Evolutionary conservation across 257 asterid species (phyloP).

Genomic region (Penstemon eatonii): DNA sequence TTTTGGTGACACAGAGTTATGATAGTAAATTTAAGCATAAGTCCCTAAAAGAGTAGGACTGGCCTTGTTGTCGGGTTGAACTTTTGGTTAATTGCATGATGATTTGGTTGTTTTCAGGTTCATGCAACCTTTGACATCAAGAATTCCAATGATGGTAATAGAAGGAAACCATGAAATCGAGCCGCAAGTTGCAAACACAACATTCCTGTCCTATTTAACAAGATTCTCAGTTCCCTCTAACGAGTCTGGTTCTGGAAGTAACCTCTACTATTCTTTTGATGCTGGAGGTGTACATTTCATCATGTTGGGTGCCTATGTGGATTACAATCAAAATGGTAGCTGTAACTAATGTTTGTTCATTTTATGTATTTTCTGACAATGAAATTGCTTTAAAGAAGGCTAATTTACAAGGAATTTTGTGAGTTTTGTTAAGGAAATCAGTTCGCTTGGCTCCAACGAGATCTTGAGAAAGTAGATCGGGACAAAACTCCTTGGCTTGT

Average conservation of each 20-base stretch:
- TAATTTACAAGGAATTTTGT: not conserved
- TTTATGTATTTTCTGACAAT: not conserved
- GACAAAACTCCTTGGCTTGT: constrained; percentile 74
- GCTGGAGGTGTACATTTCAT: constrained; percentile 83
- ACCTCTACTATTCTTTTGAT: constrained; percentile 76
- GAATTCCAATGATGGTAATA: constrained; percentile 82
- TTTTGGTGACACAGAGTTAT: too few species aligned
- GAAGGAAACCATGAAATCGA: constrained; percentile 97
- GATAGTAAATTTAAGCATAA: too few species aligned
- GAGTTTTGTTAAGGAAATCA: constrained; percentile 54
- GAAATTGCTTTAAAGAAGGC: not conserved
- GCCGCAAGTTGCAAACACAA: constrained; percentile 54
- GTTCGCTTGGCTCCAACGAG: constrained; percentile 70
- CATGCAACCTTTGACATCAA: constrained; percentile 77
- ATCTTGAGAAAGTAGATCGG: constrained; percentile 56
- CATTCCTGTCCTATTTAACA: constrained; percentile 60
- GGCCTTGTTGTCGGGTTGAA: not conserved
- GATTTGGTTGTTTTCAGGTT: constrained; percentile 44
- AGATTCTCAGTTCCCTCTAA: constrained; percentile 79
- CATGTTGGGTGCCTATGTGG: constrained; percentile 83
- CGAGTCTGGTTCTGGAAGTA: constrained; percentile 65
- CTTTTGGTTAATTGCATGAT: not conserved
- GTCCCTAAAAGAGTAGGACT: too few species aligned
- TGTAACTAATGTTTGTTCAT: not conserved
- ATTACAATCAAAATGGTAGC: constrained; percentile 65